Evolutionary conservation across 2,329 filamentous ascomycete genomes (phyloP).

Genomic region (Biscogniauxia mediterranea): DNA sequence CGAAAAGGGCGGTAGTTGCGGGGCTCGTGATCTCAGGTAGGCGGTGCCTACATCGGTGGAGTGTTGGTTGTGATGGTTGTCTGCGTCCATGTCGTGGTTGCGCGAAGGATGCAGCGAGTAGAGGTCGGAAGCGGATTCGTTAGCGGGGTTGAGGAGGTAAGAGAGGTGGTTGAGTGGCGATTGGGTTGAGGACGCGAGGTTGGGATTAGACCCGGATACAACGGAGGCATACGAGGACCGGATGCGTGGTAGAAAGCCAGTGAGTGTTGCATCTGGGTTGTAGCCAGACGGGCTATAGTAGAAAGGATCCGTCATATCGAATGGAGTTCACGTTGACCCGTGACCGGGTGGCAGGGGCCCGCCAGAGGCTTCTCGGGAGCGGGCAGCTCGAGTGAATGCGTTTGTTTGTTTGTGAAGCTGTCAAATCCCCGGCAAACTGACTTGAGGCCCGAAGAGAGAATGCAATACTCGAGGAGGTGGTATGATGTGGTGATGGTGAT

Average conservation of each 20-base stretch:
- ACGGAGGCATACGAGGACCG: slow-evolving; percentile 43
- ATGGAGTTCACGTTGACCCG: slow-evolving; percentile 14
- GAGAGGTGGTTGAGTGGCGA: slow-evolving; percentile 44
- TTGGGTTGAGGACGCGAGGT: slow-evolving; percentile 28
- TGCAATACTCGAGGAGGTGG: neutral
- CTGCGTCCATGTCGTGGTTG: slow-evolving; percentile 34
- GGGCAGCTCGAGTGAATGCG: neutral
- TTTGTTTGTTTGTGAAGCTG: neutral
- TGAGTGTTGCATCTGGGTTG: slow-evolving; percentile 33
- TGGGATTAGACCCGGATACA: slow-evolving; percentile 35
- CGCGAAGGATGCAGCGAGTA: slow-evolving; percentile 29
- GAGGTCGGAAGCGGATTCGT: slow-evolving; percentile 35
- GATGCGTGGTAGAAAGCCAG: slow-evolving; percentile 33
- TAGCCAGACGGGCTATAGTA: slow-evolving; percentile 35
- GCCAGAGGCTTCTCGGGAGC: neutral
- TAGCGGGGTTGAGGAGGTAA: slow-evolving; percentile 53
- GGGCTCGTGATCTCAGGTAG: slow-evolving; percentile 27
- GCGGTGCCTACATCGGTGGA: slow-evolving; percentile 24
- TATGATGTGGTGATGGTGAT: neutral
- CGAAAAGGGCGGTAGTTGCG: slow-evolving; percentile 47
- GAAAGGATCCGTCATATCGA: slow-evolving; percentile 44
- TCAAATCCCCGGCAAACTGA: neutral
- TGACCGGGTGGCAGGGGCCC: slow-evolving; percentile 1
- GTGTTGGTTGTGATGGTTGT: slow-evolving; percentile 31
- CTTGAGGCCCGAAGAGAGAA: neutral